These are phyloP conservation scores for Microbotryomycetes sp. DNA, from an alignment of 1,284 basidiomycete species.

Conservation along the genomic window DNA sequence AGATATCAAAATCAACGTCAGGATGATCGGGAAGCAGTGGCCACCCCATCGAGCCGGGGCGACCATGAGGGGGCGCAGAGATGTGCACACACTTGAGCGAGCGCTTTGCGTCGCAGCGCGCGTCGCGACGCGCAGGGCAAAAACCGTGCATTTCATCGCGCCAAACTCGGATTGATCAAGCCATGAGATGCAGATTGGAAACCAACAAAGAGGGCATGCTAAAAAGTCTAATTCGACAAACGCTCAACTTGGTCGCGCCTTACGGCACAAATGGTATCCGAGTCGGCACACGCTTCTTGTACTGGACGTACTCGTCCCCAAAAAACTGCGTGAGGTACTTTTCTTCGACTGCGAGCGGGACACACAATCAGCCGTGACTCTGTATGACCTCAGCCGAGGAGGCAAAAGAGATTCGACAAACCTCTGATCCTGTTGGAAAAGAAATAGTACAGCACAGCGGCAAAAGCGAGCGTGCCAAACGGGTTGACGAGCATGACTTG, in stretches of 20 bases:
- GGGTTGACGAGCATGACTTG: conserved; percentile 79
- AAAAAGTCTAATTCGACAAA: no score
- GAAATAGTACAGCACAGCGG: conserved; percentile 70
- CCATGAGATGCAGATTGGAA: no score
- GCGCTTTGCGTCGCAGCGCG: no score
- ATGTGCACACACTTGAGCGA: not conserved
- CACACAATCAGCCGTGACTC: no score
- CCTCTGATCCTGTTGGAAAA: conserved; percentile 73
- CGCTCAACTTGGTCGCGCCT: no score
- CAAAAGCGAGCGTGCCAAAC: conserved; percentile 51
- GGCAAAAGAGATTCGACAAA: conserved; percentile 42
- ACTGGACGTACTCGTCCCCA: conserved; percentile 65
- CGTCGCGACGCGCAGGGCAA: not conserved
- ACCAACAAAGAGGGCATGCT: no score
- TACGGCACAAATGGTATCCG: conserved; percentile 58
- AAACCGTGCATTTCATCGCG: no score
- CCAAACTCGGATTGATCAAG: no score
- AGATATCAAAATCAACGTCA: not conserved
- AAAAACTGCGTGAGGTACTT: conserved; percentile 66
- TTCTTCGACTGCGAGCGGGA: conserved; percentile 59
- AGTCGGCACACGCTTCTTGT: conserved; percentile 60
- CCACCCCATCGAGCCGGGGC: not conserved
- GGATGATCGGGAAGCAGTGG: not conserved
- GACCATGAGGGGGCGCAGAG: not conserved
- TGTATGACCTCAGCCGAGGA: not conserved